phyloP scores from a whole-genome alignment of 768 basidiomycete genomes.

The Tricholoma terreum region DNA sequence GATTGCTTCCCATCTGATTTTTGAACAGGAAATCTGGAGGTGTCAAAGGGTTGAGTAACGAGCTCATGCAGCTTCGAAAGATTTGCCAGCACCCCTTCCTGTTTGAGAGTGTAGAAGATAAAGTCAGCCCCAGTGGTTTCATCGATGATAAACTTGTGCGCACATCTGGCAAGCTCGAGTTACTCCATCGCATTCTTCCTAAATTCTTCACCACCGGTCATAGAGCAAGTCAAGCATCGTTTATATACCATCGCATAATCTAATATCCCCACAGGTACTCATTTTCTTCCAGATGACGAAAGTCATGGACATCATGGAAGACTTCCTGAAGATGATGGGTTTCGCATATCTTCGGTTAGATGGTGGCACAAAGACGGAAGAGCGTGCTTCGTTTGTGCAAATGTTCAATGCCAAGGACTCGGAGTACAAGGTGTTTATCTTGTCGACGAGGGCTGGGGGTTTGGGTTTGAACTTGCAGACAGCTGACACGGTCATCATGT shows the following conservation, averaged over 20 bases:
- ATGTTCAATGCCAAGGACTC: slow-evolving; percentile 88
- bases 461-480: slow-evolving; percentile 93
- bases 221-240: slow-evolving; percentile 50
- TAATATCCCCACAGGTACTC: slow-evolving; percentile 57
- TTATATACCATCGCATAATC: background rate
- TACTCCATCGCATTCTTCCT: slow-evolving; percentile 87
- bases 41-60: slow-evolving; percentile 89
- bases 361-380: slow-evolving; percentile 94
- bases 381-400: slow-evolving; percentile 83
- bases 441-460: slow-evolving; percentile 93
- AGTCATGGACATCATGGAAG: slow-evolving; percentile 98
- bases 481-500: slow-evolving; percentile 96
- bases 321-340: slow-evolving; percentile 84
- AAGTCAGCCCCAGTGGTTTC: slow-evolving; percentile 77
- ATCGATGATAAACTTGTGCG: slow-evolving; percentile 86
- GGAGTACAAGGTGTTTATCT: slow-evolving; percentile 86
- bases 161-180: slow-evolving; percentile 89
- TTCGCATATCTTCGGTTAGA: slow-evolving; percentile 92
- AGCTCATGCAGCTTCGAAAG: slow-evolving; percentile 97
- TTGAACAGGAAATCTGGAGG: slow-evolving; percentile 60
- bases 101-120: slow-evolving; percentile 93
- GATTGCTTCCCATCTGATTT: slow-evolving; percentile 7
- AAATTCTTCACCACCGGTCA: slow-evolving; percentile 93
- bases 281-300: slow-evolving; percentile 99
- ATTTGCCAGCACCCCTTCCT: slow-evolving; percentile 98